Evolutionary conservation across 2,329 filamentous ascomycete genomes (phyloP), one percentile per base, ranked within the genome.

Genomic region (Fusarium sp.): DNA sequence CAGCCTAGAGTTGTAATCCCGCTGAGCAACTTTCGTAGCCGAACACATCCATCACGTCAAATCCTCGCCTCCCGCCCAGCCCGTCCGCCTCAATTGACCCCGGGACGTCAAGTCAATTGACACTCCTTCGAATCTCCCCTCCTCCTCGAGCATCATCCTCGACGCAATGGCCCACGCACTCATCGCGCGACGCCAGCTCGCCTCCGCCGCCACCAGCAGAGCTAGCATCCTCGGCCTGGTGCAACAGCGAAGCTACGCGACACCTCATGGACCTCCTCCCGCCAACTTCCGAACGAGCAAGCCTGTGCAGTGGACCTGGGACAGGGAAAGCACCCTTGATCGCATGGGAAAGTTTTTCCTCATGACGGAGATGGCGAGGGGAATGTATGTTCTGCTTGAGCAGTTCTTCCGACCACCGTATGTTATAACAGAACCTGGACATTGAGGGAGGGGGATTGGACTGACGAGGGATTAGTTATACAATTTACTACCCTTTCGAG

Each of bases 321-420:
- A 91, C 74, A 87, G 89, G 71, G 94, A 97, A 82, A 90, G 88
- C 73, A 90, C 92, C 39, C 85, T 97, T 77, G 94, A 98, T 85
- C 92, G 92, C 82, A 88, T 94, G 72, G 95, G 93, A 77, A 96
- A 95, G 82, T 98, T 95, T 88, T 99, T 99, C 86, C 89, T 99
- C 81, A 86, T 98, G 88, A 91, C 93, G 60, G 96, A 99, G 88
- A 96, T 98, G 92, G 89, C 94, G 82, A 91, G 96, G 81, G 96
- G 96, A 84, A 98, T 99, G 96, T 99, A 98, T 81, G 91, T 99
- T 76, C 91, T 96, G 84, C 82, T 99, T 81, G 96, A 99, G 89
- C 95, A 99, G 87, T 99, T 93, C 90, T 98, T 99, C 88, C 89
- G 96, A 83, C 94, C 95, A 85, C 95, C 96, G 93, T 98, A 89